Percentiles rank a stretch among this genome's conserved stretches.
Conservation (phyloP, 306 rosid genomes). For the Quercus aquifolioides region DNA sequence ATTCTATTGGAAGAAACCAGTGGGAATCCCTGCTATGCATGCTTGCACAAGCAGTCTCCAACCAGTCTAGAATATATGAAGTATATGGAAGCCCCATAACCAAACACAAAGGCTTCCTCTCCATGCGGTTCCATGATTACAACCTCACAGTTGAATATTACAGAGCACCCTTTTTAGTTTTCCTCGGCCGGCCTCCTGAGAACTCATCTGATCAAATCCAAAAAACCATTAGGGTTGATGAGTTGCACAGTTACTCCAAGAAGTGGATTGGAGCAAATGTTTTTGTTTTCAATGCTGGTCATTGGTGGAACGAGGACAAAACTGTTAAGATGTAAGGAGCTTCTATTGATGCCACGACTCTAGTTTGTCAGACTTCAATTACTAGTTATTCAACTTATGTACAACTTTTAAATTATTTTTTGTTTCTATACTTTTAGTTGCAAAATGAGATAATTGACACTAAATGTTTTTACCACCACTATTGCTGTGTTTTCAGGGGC, state of each 20-base stretch:
- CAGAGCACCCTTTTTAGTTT: constrained; percentile 65
- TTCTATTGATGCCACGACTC: no score
- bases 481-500: constrained; percentile 50
- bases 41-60: constrained; percentile 61
- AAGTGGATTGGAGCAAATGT: constrained; percentile 64
- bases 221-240: constrained; percentile 45
- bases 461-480: no score
- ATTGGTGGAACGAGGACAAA: constrained; percentile 84
- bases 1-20: constrained; percentile 86
- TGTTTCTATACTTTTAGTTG: no score
- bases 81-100: constrained; percentile 69
- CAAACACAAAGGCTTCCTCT: constrained; percentile 75
- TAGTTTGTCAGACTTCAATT: no score
- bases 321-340: constrained; percentile 44
- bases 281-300: constrained; percentile 74
- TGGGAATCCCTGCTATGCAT: constrained; percentile 91
- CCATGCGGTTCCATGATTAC: constrained; percentile 56
- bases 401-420: no score
- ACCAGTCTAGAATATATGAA: constrained; percentile 66
- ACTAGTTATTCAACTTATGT: no score
- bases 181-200: constrained; percentile 56
- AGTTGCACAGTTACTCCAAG: constrained; percentile 64
- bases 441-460: no score
- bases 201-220: constrained; percentile 36
- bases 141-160: constrained; percentile 84